These are phyloP conservation scores for Colletotrichum camelliae DNA, from an alignment of 2,329 filamentous ascomycete genomes.

Conservation along the genomic window DNA sequence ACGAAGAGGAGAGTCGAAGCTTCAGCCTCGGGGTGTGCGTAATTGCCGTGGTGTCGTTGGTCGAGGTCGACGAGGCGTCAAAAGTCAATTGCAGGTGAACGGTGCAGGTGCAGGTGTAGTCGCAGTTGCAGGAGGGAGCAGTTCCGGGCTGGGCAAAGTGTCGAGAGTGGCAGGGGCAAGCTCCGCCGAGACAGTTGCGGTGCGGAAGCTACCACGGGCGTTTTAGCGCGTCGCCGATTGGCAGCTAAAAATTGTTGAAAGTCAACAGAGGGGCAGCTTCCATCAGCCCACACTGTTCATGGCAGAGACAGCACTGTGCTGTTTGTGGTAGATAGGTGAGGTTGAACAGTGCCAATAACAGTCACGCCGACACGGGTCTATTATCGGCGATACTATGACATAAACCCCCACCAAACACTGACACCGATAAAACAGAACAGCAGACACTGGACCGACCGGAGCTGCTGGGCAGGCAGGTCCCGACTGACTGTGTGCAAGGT, in stretches of 20 bases:
- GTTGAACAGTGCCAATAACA: background rate
- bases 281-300: background rate
- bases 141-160: background rate
- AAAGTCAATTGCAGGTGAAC: constrained; percentile 13
- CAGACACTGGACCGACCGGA: background rate
- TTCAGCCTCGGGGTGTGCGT: constrained; percentile 6
- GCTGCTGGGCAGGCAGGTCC: background rate
- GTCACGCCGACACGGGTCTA: background rate
- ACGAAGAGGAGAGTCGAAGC: background rate
- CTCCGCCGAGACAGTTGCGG: constrained; percentile 13
- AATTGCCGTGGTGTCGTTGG: background rate
- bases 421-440: constrained; percentile 15
- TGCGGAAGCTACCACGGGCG: constrained; percentile 3
- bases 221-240: constrained; percentile 20
- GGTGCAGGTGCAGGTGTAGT: background rate
- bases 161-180: background rate
- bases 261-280: constrained; percentile 25
- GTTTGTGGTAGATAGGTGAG: fast-evolving
- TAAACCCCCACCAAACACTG: constrained; percentile 20
- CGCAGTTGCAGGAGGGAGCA: background rate
- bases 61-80: background rate
- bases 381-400: constrained; percentile 21
- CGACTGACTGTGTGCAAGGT: background rate
- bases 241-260: constrained; percentile 24
- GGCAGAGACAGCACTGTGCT: background rate